Evolutionary conservation across 73 alveolate species (phyloP).

Genomic region (Paramecium sonneborni): DNA sequence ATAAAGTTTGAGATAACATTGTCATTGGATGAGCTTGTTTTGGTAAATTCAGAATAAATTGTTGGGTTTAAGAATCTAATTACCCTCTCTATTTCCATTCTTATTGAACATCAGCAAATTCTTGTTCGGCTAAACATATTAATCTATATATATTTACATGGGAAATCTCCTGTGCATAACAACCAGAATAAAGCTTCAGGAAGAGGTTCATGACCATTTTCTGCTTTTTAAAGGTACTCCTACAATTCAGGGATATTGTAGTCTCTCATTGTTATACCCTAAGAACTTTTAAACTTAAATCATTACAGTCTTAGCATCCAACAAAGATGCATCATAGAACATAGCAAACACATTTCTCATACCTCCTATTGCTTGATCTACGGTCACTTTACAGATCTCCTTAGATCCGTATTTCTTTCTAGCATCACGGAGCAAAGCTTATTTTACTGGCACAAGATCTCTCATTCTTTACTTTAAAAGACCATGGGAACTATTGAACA

Average conservation of each 20-base stretch:
- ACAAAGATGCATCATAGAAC: slow-evolving; percentile 84
- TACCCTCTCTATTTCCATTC: slow-evolving; percentile 76
- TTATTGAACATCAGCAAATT: slow-evolving; percentile 65
- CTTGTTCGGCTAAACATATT: slow-evolving; percentile 51
- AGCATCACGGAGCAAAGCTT: slow-evolving; percentile 55
- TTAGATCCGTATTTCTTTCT: slow-evolving; percentile 58
- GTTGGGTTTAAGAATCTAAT: slow-evolving; percentile 65
- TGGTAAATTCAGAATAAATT: slow-evolving; percentile 74
- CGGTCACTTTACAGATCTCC: slow-evolving; percentile 67
- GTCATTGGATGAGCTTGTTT: slow-evolving; percentile 86
- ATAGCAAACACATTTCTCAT: slow-evolving; percentile 92
- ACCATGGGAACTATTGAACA: background rate
- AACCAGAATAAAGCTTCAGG: slow-evolving; percentile 90
- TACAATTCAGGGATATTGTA: slow-evolving; percentile 74
- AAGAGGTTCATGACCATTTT: slow-evolving; percentile 80
- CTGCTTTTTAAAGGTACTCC: slow-evolving; percentile 74
- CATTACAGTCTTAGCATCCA: slow-evolving; percentile 75
- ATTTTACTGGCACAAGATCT: slow-evolving; percentile 55
- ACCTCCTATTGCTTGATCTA: slow-evolving; percentile 88
- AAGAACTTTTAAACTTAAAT: background rate
- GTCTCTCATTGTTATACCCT: slow-evolving; percentile 89
- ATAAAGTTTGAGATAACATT: slow-evolving; percentile 78
- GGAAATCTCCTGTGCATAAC: slow-evolving; percentile 87
- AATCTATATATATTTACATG: slow-evolving; percentile 40
- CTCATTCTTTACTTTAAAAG: slow-evolving; percentile 38